These are phyloP conservation scores for Rheum nobile DNA, from an alignment of 148 eudicot genomes.

Conservation along the genomic window DNA sequence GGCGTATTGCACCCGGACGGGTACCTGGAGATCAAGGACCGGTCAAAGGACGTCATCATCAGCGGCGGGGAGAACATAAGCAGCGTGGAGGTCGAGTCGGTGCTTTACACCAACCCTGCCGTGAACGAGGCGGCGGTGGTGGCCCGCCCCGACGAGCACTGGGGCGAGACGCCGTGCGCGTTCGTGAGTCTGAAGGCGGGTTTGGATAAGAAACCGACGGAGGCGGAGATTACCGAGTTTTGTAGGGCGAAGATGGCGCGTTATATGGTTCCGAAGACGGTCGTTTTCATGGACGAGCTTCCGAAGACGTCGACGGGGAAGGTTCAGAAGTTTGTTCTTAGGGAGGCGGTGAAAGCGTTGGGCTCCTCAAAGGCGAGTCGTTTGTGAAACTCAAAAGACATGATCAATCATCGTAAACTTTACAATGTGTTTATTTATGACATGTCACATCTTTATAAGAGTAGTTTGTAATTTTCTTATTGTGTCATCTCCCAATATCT, in stretches of 20 bases:
- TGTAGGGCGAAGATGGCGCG: conserved; percentile 17
- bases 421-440: no score
- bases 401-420: no score
- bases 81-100: conserved; percentile 22
- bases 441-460: no score
- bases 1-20: conserved; percentile 21
- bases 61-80: conserved; percentile 26
- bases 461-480: no score
- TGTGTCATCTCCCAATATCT: no score
- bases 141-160: conserved; percentile 17
- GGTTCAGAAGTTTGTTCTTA: conserved; percentile 15
- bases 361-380: not conserved
- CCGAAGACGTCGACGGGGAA: conserved; percentile 20
- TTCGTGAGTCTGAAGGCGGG: conserved; percentile 11
- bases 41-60: conserved; percentile 20
- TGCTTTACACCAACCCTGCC: conserved; percentile 13
- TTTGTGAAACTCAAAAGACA: no score
- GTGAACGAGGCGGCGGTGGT: conserved; percentile 21
- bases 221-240: conserved; percentile 15
- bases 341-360: conserved; percentile 10
- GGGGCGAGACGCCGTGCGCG: conserved; percentile 27
- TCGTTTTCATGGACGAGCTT: conserved; percentile 16
- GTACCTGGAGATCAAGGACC: conserved; percentile 20
- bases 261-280: conserved; percentile 21
- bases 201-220: not conserved